phyloP scores from a whole-genome alignment of 2,329 filamentous ascomycete genomes.

The Bisporella sp. region DNA sequence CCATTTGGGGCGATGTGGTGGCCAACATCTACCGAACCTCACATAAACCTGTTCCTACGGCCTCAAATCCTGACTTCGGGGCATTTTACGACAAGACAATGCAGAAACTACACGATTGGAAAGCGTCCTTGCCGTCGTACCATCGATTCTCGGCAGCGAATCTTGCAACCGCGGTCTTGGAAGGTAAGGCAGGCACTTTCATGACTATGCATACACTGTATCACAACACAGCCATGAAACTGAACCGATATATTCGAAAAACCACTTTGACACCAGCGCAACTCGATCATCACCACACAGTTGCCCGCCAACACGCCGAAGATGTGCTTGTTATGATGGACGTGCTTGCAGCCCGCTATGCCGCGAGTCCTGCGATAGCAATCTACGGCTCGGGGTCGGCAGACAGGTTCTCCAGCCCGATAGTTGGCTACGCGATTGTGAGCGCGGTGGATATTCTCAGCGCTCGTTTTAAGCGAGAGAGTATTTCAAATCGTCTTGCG shows the following conservation, averaged over 20 bases:
- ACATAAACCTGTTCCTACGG: constrained; percentile 11
- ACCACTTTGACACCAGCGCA: constrained; percentile 34
- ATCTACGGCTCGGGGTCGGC: neutral
- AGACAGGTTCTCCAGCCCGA: constrained; percentile 45
- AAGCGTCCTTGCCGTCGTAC: constrained; percentile 44
- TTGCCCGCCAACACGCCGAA: constrained; percentile 44
- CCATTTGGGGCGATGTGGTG: constrained; percentile 60
- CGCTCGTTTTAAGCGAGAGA: constrained; percentile 46
- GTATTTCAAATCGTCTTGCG: constrained; percentile 45
- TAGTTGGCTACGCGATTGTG: constrained; percentile 53
- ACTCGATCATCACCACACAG: constrained; percentile 38
- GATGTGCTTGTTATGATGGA: constrained; percentile 42
- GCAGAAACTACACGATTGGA: constrained; percentile 51
- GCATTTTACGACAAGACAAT: constrained; percentile 45
- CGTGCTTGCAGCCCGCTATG: constrained; percentile 31
- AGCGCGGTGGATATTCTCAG: constrained; percentile 61
- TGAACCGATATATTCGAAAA: constrained; percentile 53
- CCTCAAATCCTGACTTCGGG: constrained; percentile 29
- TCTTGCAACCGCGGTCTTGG: constrained; percentile 45
- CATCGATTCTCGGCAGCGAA: constrained; percentile 50
- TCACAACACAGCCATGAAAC: constrained; percentile 54
- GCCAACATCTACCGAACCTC: constrained; percentile 49
- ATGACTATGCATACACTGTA: constrained; percentile 62
- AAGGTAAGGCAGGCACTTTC: constrained; percentile 50
- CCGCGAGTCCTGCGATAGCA: constrained; percentile 1